Evolutionary conservation across 192 early-diverging fungal species (phyloP).

Genomic region (Paraglomus occultum): DNA sequence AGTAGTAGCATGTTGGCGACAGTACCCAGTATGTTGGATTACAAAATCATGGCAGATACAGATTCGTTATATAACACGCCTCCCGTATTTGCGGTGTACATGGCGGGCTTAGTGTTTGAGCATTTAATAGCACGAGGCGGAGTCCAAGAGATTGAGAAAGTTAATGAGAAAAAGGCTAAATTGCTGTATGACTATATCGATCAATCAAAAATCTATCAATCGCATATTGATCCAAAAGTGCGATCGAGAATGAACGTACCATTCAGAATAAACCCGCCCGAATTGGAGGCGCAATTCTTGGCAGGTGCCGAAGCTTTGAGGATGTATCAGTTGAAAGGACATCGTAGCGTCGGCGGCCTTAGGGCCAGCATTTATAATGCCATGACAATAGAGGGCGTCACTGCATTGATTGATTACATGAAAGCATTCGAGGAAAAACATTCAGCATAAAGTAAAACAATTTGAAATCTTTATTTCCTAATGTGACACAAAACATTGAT

Average conservation of each 20-base stretch:
- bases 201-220: conserved; percentile 64
- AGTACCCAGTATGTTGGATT: conserved; percentile 83
- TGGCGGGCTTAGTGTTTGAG: conserved; percentile 86
- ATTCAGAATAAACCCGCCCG: conserved; percentile 66
- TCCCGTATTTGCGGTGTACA: conserved; percentile 92
- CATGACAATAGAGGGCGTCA: conserved; percentile 79
- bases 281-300: conserved; percentile 80
- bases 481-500: no score
- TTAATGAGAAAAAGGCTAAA: conserved; percentile 69
- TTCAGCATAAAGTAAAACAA: conserved; percentile 22
- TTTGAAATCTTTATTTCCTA: neutral
- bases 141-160: conserved; percentile 58
- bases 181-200: conserved; percentile 71
- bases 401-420: conserved; percentile 78
- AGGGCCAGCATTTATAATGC: conserved; percentile 95
- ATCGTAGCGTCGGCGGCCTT: conserved; percentile 93
- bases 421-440: conserved; percentile 71
- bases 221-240: conserved; percentile 55
- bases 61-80: conserved; percentile 96
- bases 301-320: conserved; percentile 71
- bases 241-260: conserved; percentile 92
- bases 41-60: conserved; percentile 74
- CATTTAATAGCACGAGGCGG: conserved; percentile 73
- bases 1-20: conserved; percentile 31
- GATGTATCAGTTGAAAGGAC: conserved; percentile 92